Evolutionary conservation across 768 basidiomycete species (phyloP).

Genomic region (Trametes cubensis): DNA sequence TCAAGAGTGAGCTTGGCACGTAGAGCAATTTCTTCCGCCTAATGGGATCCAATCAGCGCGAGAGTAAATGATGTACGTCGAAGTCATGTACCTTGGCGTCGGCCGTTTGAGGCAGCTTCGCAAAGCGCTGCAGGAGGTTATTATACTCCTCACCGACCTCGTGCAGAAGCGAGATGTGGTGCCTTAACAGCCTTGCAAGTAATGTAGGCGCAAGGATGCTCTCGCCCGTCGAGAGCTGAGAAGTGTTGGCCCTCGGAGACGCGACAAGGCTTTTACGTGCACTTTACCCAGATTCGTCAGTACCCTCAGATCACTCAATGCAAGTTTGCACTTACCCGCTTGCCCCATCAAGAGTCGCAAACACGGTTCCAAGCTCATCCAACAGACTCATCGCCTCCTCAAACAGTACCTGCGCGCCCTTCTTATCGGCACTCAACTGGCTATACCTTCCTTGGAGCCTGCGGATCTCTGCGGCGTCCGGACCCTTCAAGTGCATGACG

Average conservation of each 20-base stretch:
- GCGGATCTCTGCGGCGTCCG: conserved; percentile 60
- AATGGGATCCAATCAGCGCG: neutral
- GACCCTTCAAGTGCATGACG: conserved; percentile 49
- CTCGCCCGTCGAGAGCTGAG: conserved; percentile 26
- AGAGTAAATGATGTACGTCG: no score
- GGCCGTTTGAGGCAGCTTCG: conserved; percentile 55
- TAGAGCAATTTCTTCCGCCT: conserved; percentile 78
- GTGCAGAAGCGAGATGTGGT: conserved; percentile 71
- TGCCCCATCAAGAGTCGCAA: conserved; percentile 53
- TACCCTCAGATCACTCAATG: no score
- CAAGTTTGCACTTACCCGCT: conserved; percentile 44
- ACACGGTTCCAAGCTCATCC: conserved; percentile 59
- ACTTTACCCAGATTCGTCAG: neutral
- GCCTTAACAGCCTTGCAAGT: conserved; percentile 61
- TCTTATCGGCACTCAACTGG: conserved; percentile 41
- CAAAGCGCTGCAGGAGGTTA: conserved; percentile 57
- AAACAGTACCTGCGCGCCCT: conserved; percentile 57
- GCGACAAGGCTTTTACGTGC: conserved; percentile 25
- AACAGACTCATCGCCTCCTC: conserved; percentile 59
- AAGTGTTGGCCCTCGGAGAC: conserved; percentile 26
- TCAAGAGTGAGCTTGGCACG: conserved; percentile 80
- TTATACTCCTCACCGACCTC: conserved; percentile 55
- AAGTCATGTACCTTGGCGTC: conserved; percentile 55
- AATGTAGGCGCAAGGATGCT: conserved; percentile 64
- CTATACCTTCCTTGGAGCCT: conserved; percentile 60